Conservation (phyloP, 1,139 yeast genomes). For the Hansenula sp. region DNA sequence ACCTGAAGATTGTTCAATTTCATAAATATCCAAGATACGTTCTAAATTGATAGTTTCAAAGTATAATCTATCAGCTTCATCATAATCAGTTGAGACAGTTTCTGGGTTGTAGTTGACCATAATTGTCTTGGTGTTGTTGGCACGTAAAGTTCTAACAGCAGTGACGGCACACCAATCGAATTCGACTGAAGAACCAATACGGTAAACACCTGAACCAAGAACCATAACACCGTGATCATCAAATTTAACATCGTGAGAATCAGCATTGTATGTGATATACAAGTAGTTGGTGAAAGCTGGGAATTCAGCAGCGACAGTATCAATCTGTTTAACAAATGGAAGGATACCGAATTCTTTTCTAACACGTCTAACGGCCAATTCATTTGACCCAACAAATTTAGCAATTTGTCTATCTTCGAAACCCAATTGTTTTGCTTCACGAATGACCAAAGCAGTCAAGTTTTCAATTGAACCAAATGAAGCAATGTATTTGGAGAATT, state of each 20-base stretch:
- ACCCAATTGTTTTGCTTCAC: constrained; percentile 94
- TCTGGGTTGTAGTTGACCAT: constrained; percentile 99
- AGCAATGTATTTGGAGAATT: constrained; percentile 62
- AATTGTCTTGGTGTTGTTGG: constrained; percentile 82
- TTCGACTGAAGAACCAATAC: constrained; percentile 93
- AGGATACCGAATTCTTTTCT: constrained; percentile 85
- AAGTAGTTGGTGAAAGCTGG: constrained; percentile 95
- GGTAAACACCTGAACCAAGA: constrained; percentile 89
- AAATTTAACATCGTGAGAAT: constrained; percentile 78
- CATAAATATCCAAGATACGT: constrained; percentile 93
- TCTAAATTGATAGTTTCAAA: constrained; percentile 95
- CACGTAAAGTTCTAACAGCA: constrained; percentile 92
- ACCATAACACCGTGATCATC: constrained; percentile 89
- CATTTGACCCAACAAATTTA: constrained; percentile 82
- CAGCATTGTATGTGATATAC: constrained; percentile 94
- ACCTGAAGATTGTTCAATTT: constrained; percentile 86
- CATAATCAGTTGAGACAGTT: constrained; percentile 97
- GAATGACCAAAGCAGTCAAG: constrained; percentile 63
- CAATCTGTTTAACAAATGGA: constrained; percentile 96
- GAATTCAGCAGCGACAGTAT: constrained; percentile 98
- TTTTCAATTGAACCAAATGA: constrained; percentile 52
- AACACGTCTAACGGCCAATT: constrained; percentile 86
- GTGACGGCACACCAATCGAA: constrained; percentile 97
- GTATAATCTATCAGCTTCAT: constrained; percentile 96
- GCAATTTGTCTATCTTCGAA: constrained; percentile 98